A percentile compares a stretch with the other conserved stretches of the same genome.
Evolutionary conservation across 2,329 filamentous ascomycete species (phyloP).

Genomic region (Nothopassalora personata): DNA sequence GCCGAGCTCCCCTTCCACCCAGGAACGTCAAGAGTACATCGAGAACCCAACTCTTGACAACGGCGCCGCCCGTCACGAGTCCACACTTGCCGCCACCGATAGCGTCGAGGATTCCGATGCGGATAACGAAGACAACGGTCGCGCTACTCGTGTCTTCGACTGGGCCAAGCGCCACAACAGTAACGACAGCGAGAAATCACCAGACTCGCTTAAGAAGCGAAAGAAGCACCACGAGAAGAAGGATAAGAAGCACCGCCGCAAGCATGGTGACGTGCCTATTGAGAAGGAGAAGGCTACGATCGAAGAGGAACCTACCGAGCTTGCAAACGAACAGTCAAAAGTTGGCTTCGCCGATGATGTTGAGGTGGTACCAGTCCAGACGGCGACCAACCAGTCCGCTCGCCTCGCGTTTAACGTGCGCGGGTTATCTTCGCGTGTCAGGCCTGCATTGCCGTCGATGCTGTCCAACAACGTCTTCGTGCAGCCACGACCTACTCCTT

Average conservation of each 20-base stretch:
- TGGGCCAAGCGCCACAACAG: constrained; percentile 25
- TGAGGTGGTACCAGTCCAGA: constrained; percentile 18
- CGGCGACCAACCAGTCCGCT: constrained; percentile 11
- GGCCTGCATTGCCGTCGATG: constrained; percentile 58
- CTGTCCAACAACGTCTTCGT: constrained; percentile 67
- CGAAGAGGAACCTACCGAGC: constrained; percentile 5
- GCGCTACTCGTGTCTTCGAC: constrained; percentile 14
- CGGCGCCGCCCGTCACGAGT: constrained; percentile 32
- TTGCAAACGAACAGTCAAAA: constrained; percentile 12
- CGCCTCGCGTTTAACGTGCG: constrained; percentile 32
- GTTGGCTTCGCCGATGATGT: constrained; percentile 40
- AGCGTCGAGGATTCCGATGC: constrained; percentile 56
- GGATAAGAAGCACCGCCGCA: constrained; percentile 44
- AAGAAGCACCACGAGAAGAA: constrained; percentile 42
- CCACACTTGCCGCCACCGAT: constrained; percentile 38
- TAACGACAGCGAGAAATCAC: constrained; percentile 12
- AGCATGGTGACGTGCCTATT: constrained; percentile 24
- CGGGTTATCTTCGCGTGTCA: constrained; percentile 49
- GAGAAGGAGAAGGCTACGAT: constrained; percentile 22
- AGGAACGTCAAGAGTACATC: constrained; percentile 36
- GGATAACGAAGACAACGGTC: constrained; percentile 37
- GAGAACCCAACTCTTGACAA: constrained; percentile 29
- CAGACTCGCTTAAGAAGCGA: constrained; percentile 33
- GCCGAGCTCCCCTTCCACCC: constrained; percentile 41
- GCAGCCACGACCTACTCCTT: constrained; percentile 29